Base-by-base conservation (phyloP, 2,329 filamentous ascomycete species). In the Lizonia empirigonia region DNA sequence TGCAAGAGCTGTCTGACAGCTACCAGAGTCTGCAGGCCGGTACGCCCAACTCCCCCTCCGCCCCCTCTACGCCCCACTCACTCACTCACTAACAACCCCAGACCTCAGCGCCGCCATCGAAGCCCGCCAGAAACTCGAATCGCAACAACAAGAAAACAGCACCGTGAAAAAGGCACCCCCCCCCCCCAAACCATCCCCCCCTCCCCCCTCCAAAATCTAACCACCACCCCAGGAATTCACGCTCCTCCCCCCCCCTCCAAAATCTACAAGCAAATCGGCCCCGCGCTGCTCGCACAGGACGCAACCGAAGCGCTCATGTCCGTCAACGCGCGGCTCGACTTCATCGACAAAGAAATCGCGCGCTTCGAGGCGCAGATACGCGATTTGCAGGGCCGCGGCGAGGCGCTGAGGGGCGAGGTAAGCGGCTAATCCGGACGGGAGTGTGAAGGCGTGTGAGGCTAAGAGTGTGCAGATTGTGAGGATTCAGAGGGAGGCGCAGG, bases 201-300 rank as follows among this genome's bases (percentile, higher is more conserved):
- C n/a, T n/a, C n/a, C n/a, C n/a, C n/a, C n/a, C n/a, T n/a, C n/a
- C n/a, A n/a, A n/a, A n/a, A n/a, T n/a, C n/a, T n/a, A n/a, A n/a
- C n/a, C n/a, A n/a, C n/a, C 1, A 1, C 18, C 19, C 5, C 58
- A 94, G 87, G 93, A 97, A 74, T 97, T 97, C 73, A 81, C 85
- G 32, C 81, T 82, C 45, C 80, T 97, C 52, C 84, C 86, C 64
- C 87, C 92, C 29, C 88, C 88, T 63, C 89, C 95, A 67, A 90
- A 86, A 96, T 99, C 74, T 99, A 96, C 84, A 99, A 97, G 77
- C 85, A 97, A 33, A 86, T 96, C 37, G 94, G 94, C 0, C 94
- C 94, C 0, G 90, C 97, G 6, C 78, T 99, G 29, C 76, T 99
- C 67, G 97, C 97, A 80, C 94, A 99, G 75, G 94, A 97, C 50